Evolutionary conservation across 2,329 filamentous ascomycete species (phyloP), one percentile per base, ranked within the genome.

Genomic region (Fusarium equiseti): DNA sequence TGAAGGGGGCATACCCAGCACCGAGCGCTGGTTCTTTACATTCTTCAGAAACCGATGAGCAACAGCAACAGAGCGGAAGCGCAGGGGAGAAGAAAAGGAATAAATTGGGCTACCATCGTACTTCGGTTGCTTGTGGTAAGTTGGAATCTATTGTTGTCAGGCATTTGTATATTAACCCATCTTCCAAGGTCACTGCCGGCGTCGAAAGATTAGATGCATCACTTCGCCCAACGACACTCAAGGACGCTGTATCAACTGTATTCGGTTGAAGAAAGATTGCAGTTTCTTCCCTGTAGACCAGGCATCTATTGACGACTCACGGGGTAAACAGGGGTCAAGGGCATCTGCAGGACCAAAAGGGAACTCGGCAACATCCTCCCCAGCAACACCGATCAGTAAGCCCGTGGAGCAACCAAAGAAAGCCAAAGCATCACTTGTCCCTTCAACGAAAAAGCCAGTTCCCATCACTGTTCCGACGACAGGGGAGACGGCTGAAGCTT

Each of bases 91-190:
- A 86, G 80, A 86, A 83, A 66, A 90, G 95, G 77, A 98, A 97
- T 81, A 98, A 97, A 82, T 86, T 98, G 66, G 95, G 95, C 42
- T 98, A 98, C 79, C 95, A 98, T 83, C 90, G 95, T 77, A 97
- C 94, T 38, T 97, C 95, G 46, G 93, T 98, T 75, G 96, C 95
- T 74, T 98, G 95, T 84, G 92, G 95, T 98, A 88, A 89, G 95
- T 90, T 40, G 20, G 6, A 4, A 18, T 61, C 44, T 40, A 9
- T 15, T 29, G 27, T 13, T 40, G 13, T n/a, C 24, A 3, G 11
- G 26, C 16, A 11, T 49, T 38, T 22, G 26, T 29, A 22, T 45
- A 43, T 63, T 69, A 62, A 65, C 59, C 49, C 27, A 40, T 12
- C 13, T 31, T 42, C 29, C 35, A 60, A 98, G 95, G 92, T 59